Evolutionary conservation across 2,329 filamentous ascomycete species (phyloP), one percentile per base, ranked within the genome.

Genomic region (Beauveria pseudobassiana): DNA sequence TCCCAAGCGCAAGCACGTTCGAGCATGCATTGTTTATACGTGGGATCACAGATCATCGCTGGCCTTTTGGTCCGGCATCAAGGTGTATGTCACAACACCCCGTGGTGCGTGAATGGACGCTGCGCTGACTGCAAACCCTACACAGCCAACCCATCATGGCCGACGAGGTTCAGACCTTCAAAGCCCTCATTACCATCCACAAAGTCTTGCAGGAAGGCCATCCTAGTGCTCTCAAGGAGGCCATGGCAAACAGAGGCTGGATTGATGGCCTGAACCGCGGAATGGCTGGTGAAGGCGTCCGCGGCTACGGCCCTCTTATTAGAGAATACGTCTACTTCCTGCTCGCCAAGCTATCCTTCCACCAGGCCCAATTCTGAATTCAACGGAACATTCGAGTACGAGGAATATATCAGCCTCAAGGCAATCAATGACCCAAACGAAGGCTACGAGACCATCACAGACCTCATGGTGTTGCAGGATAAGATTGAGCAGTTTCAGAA

Each of bases 401-500:
- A 98, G 78, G 95, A 99, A 74, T 99, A 99, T 74, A 93, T 98
- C 74, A 96, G 92, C 72, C 81, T 99, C 73, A 98, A 96, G 79
- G 91, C 92, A 30, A 98, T 96, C 78, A 97, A 98, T 74, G 95
- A 99, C 75, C 95, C 95, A 4, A 98, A 99, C 71, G 95, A 99
- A 78, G 95, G 95, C 72, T 93, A 88, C 73, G 95, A 99, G 80
- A 97, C 93, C 26, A 98, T 99, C 69, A 90, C 88, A 67, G 95
- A 99, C 75, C 83, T 99, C 60, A 97, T 98, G 93, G 89, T 87
- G 9, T 82, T 99, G 63, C 95, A 99, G 74, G 95, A 99, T 75
- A 93, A 96, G 80, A 99, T 99, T 68, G 95, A 99, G 76, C 88
- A 91, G 67, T 98, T 99, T 77, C 95, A 99, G 75, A 99, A 98